Conservation (phyloP, 106 monocot genomes). For the Cymbidium sinense region DNA sequence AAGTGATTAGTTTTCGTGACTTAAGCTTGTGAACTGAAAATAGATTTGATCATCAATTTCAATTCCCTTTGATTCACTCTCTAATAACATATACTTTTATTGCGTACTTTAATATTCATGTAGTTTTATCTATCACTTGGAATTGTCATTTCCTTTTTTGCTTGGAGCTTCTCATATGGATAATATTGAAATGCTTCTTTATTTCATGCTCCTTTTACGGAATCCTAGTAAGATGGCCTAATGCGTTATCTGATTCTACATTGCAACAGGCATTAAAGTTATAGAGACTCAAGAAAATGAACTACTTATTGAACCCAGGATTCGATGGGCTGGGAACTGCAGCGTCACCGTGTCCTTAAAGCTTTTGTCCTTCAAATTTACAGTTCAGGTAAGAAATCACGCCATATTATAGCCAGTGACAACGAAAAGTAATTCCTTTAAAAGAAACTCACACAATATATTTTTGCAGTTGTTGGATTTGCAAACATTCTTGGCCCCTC, state of each 20-base stretch:
- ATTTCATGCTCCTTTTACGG: neutral
- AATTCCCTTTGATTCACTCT: neutral
- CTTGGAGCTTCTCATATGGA: neutral
- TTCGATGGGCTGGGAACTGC: conserved; percentile 75
- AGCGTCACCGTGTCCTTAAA: conserved; percentile 44
- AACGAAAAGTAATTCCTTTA: neutral
- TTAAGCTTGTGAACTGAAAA: neutral
- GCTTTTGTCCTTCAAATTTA: conserved; percentile 36
- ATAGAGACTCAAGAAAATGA: conserved; percentile 70
- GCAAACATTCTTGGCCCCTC: conserved; percentile 43
- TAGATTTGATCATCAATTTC: neutral
- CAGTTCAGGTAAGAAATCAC: conserved; percentile 47
- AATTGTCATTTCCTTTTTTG: neutral
- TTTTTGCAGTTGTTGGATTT: conserved; percentile 45
- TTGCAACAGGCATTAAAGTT: conserved; percentile 60
- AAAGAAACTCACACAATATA: neutral
- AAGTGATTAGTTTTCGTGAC: neutral
- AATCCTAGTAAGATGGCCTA: neutral
- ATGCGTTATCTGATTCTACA: neutral
- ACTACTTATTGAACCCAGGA: conserved; percentile 54
- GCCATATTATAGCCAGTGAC: neutral
- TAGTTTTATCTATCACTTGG: neutral
- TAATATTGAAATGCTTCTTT: neutral
- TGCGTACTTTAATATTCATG: neutral
- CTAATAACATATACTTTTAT: neutral